Evolutionary conservation across 371 early-diverging fungal genomes (phyloP).

Genomic region (Apophysomyces sp.): DNA sequence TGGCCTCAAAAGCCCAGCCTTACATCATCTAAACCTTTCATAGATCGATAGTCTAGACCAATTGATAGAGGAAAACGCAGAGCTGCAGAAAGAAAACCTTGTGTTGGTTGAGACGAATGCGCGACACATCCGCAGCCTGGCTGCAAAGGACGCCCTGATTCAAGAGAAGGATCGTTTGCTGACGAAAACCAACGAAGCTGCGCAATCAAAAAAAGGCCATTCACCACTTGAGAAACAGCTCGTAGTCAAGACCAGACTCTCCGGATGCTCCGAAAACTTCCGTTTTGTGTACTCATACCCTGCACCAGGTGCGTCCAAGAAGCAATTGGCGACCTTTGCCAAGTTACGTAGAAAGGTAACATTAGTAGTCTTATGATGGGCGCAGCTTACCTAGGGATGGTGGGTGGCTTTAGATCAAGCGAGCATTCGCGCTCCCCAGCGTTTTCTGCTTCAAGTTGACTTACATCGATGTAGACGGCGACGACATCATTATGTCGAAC

Average conservation of each 20-base stretch:
- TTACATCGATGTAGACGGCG: background rate
- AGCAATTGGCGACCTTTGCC: background rate
- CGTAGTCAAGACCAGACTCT: background rate
- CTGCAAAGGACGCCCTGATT: background rate
- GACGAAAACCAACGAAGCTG: no score
- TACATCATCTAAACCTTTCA: no score
- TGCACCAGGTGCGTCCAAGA: background rate
- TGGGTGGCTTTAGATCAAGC: background rate
- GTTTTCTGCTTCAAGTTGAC: background rate
- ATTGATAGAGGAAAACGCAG: background rate
- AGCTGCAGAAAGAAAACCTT: background rate
- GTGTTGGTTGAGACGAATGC: background rate
- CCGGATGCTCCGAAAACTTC: background rate
- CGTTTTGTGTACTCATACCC: background rate
- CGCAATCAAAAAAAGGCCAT: background rate
- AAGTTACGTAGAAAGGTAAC: background rate
- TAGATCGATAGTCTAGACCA: no score
- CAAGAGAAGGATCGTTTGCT: background rate
- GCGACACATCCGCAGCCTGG: no score
- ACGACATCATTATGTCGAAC: background rate
- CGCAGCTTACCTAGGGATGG: background rate
- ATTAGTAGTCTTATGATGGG: background rate
- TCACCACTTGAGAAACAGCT: background rate
- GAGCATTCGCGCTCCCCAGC: background rate
- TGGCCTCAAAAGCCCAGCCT: no score